Evolutionary conservation across 257 asterid genomes (phyloP).

Genomic region (Przewalskia tangutica): DNA sequence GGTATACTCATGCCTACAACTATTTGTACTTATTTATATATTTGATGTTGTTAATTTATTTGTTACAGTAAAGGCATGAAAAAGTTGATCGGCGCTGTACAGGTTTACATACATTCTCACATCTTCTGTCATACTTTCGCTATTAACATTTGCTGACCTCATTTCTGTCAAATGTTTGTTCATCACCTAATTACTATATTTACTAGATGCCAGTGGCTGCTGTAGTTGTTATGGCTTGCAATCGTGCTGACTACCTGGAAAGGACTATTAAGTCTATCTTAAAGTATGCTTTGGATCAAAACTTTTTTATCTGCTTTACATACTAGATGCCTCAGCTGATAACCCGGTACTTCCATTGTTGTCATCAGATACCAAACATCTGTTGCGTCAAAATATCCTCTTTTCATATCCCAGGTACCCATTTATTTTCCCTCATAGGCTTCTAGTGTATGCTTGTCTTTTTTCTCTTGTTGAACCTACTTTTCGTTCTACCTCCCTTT

Average conservation of each 20-base stretch:
- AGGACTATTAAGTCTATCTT: constrained; percentile 75
- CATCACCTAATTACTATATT: constrained; percentile 2
- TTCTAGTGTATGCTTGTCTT: not conserved
- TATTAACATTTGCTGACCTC: not conserved
- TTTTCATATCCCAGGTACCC: constrained; percentile 83
- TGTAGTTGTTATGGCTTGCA: constrained; percentile 96
- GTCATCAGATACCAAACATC: constrained; percentile 60
- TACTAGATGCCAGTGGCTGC: constrained; percentile 89
- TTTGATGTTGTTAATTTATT: constrained; percentile 10
- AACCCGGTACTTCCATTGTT: constrained; percentile 14
- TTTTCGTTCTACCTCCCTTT: constrained; percentile 6
- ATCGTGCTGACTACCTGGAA: constrained; percentile 95
- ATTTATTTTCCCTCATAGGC: not conserved
- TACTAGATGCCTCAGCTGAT: constrained; percentile 9
- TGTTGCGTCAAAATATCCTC: constrained; percentile 84
- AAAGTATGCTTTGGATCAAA: constrained; percentile 40
- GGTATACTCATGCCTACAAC: not conserved
- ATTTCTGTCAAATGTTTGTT: not conserved
- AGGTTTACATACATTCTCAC: constrained; percentile 42
- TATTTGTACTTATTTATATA: not conserved
- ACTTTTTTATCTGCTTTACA: not conserved
- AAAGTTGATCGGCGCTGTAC: constrained; percentile 54
- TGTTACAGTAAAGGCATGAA: constrained; percentile 59
- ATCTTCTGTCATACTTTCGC: not conserved
- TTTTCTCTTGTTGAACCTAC: not conserved